Evolutionary conservation across 176 grass and related monocot genomes (phyloP), one percentile per base, ranked within the genome.

Genomic region (Rhynchospora breviuscula): DNA sequence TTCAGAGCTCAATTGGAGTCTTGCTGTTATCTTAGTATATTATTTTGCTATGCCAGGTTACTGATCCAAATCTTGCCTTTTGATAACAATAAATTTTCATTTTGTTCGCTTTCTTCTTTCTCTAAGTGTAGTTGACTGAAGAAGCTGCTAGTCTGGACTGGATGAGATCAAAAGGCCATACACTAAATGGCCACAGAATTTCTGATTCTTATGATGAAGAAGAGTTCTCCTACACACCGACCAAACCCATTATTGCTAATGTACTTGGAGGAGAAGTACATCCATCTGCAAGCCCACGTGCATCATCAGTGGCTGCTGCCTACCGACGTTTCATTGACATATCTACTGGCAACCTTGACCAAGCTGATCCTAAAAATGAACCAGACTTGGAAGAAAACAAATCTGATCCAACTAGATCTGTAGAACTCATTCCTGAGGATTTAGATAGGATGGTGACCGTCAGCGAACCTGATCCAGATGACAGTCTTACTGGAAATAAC

Each of bases 81-180:
- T 75, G 70, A 22, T 40, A 75, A 52, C 19, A 25, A 10, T 67
- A 40, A 67, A 31, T 51, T 74, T 11, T 74, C 45, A 7, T 12
- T 51, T 52, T 77, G 22, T 80, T 58, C 63, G 46, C 72, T 25
- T 40, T 29, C 45, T 19, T 67, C 53, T 78, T 73, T 74, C 29
- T 77, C 68, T 87, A 11, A 63, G 18, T 84, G 75, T 88, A 99
- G 96, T 90, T 99, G 64, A 99, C 93, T 89, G 91, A 95, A 48
- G 96, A 99, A 89, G 93, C 89, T 78, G 82, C 83, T 64, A 90
- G 85, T 18, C 76, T 95, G 84, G 89, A 99, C 72, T 99, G 93
- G 96, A 95, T 91, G 33, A 99, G 93, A 87, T 99, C 96, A 81
- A 88, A 60, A 81, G 91, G 96, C 46, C 91, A 93, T 75, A 91